Evolutionary conservation across 805 yeast species (phyloP).

Genomic region (Wickerhamomyces sydowiorum): DNA sequence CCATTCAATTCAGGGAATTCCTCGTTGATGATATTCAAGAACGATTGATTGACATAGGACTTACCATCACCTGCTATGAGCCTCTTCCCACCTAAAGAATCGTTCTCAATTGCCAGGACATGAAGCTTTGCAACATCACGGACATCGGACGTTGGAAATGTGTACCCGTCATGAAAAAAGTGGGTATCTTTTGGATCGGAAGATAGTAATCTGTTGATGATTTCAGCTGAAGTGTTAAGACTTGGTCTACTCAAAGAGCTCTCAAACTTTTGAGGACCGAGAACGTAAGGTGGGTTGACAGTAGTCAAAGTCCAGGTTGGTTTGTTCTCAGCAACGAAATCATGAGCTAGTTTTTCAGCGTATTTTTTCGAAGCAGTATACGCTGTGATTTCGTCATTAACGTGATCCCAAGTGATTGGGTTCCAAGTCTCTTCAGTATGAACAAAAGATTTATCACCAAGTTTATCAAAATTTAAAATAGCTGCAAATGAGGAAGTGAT

Average conservation of each 20-base stretch:
- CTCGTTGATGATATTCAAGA: constrained; percentile 15
- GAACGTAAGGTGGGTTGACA: constrained; percentile 51
- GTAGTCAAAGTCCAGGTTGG: constrained; percentile 38
- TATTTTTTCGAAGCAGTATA: constrained; percentile 56
- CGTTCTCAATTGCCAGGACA: constrained; percentile 6
- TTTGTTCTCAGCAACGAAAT: constrained; percentile 30
- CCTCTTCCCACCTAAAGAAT: not conserved
- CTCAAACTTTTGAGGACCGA: constrained; percentile 55
- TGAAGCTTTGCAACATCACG: constrained; percentile 38
- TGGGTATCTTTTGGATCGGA: constrained; percentile 17
- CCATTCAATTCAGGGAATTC: constrained; percentile 32
- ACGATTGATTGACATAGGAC: not conserved
- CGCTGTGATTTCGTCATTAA: constrained; percentile 33
- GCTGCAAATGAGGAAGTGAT: constrained; percentile 53
- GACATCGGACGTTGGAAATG: constrained; percentile 26
- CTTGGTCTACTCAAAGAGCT: constrained; percentile 33
- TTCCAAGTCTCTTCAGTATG: constrained; percentile 26
- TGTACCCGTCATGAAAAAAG: not conserved
- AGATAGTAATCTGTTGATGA: constrained; percentile 25
- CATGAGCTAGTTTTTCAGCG: constrained; percentile 62
- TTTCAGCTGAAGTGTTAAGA: constrained; percentile 39
- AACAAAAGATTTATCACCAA: constrained; percentile 5
- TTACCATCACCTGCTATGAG: not conserved
- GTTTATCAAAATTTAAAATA: constrained; percentile 17
- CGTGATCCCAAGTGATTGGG: constrained; percentile 44